These are phyloP conservation scores for Phoma sp. DNA, from an alignment of 2,329 filamentous ascomycete genomes.

Conservation along the genomic window DNA sequence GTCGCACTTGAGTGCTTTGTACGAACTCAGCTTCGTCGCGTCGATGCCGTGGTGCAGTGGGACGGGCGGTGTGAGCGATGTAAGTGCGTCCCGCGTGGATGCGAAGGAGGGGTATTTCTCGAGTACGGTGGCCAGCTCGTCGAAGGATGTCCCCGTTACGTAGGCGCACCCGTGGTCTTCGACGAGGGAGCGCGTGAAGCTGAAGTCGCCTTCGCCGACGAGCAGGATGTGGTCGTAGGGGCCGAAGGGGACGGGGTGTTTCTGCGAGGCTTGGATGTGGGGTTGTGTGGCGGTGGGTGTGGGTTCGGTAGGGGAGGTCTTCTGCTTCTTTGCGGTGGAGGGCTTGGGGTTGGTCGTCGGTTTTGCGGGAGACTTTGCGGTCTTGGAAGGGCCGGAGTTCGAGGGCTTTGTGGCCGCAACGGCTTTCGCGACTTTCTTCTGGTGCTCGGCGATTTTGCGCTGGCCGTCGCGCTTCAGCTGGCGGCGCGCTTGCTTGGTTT, in stretches of 20 bases:
- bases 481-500: constrained; percentile 42
- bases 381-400: background rate
- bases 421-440: constrained; percentile 33
- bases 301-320: background rate
- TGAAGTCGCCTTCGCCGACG: constrained; percentile 80
- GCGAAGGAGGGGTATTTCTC: constrained; percentile 55
- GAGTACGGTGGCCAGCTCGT: constrained; percentile 62
- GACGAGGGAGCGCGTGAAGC: constrained; percentile 72
- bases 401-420: constrained; percentile 9
- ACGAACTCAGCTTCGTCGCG: constrained; percentile 60
- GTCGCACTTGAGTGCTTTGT: constrained; percentile 34
- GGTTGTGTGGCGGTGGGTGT: constrained; percentile 20
- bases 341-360: constrained; percentile 12
- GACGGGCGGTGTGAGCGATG: constrained; percentile 41
- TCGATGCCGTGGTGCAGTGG: constrained; percentile 64
- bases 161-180: constrained; percentile 69
- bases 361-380: constrained; percentile 19
- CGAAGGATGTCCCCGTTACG: constrained; percentile 73
- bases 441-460: constrained; percentile 35
- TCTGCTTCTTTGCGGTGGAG: constrained; percentile 19
- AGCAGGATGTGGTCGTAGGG: constrained; percentile 73
- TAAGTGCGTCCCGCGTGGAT: constrained; percentile 40
- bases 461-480: constrained; percentile 42
- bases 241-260: constrained; percentile 70
- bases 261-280: constrained; percentile 37